Evolutionary conservation across 208 protist species (phyloP), one percentile per base, ranked within the genome.

Genomic region (Trypanosoma cruzi): DNA sequence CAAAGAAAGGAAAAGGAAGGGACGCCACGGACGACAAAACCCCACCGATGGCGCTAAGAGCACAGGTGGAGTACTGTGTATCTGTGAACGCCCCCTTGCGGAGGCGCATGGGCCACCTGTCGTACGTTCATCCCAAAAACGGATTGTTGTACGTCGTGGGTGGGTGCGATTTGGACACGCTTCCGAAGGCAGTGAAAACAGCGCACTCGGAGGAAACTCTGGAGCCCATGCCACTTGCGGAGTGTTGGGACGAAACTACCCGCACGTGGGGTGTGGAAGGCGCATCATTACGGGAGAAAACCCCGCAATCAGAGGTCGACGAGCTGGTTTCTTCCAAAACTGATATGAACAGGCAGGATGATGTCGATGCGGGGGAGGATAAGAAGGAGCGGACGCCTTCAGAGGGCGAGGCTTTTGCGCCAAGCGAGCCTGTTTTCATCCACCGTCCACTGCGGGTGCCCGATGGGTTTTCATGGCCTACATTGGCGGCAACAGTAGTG

Each of bases 121-220:
- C 70, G 24, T 75, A 64, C 48, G 32, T 75, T 64, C 61, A 75
- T 24, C 63, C 63, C 0, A 50, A 32, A 44, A 75, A 26, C 64
- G 70, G 63, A 0, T n/a, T 59, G 31, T 24, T 75, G 34, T 69
- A 64, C 37, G 42, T 75, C 18, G 46, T 75, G 40, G 70, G 70
- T 28, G 70, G 70, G 0, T 75, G 63, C 37, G 70, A 75, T 63
- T 40, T 58, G 31, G 42, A 28, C 11, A 28, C 28, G 16, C 63
- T 75, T 0, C 44, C 70, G 31, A 40, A 59, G 22, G 26, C 34
- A 20, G n/a, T 64, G 2, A 24, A 44, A n/a, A 22, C 37, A 5
- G 22, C 22, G 7, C 24, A 29, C 4, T 16, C 0, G 1, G 26
- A 37, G 0, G 29, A 49, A 20, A 2, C 28, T 10, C 10, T 28